Evolutionary conservation across 768 basidiomycete genomes (phyloP).

Genomic region (Antrodiella citrinella): DNA sequence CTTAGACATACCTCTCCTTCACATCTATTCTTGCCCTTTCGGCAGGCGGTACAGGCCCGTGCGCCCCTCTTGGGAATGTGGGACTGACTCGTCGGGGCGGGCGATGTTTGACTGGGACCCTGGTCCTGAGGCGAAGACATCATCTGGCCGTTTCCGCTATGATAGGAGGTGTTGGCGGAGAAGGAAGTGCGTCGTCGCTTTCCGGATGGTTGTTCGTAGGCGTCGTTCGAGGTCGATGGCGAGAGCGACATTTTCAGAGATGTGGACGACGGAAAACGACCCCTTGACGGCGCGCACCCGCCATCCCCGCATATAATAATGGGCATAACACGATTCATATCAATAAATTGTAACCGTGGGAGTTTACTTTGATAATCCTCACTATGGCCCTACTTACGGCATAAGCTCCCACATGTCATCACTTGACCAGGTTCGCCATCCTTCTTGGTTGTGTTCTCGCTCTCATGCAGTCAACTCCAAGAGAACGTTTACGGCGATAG

Average conservation of each 20-base stretch:
- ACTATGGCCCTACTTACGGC: background rate
- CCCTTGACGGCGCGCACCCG: background rate
- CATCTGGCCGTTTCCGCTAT: constrained; percentile 8
- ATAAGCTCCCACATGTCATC: background rate
- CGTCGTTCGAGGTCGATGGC: constrained; percentile 18
- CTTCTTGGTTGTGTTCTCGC: too few relatives aligned
- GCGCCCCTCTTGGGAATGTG: constrained; percentile 89
- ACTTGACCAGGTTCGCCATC: background rate
- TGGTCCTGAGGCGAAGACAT: constrained; percentile 13
- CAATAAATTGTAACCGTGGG: background rate
- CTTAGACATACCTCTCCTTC: constrained; percentile 70
- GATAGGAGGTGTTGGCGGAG: constrained; percentile 10
- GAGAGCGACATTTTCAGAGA: constrained; percentile 19
- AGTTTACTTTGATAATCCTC: background rate
- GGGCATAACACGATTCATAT: background rate
- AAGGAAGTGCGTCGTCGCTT: constrained; percentile 19
- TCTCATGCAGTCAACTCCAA: too few relatives aligned
- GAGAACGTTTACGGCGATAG: too few relatives aligned
- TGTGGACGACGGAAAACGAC: background rate
- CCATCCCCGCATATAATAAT: background rate
- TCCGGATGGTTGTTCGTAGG: constrained; percentile 16
- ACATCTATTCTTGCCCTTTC: constrained; percentile 89
- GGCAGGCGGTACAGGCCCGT: constrained; percentile 80
- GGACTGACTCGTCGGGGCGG: constrained; percentile 20
- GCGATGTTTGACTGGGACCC: constrained; percentile 9